Evolutionary conservation across 192 early-diverging fungal species (phyloP).

Genomic region (Coemansia guatemalensis): DNA sequence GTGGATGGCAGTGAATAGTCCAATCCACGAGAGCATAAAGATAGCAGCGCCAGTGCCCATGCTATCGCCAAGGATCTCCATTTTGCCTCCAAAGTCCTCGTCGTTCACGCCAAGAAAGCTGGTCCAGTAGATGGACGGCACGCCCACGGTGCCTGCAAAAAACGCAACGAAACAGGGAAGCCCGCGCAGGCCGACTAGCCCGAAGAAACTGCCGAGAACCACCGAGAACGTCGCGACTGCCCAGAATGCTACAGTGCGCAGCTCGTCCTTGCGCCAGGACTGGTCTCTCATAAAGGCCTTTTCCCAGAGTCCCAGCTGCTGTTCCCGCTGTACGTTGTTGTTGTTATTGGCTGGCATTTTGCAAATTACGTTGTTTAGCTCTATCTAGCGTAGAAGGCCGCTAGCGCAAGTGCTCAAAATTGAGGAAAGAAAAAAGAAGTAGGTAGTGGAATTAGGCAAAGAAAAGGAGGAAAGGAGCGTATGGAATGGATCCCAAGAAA

Average conservation of each 20-base stretch:
- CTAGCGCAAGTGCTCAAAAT: background rate
- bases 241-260: constrained; percentile 45
- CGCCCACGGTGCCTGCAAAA: constrained; percentile 27
- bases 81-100: constrained; percentile 50
- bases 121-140: constrained; percentile 42
- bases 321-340: background rate
- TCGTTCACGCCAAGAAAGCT: constrained; percentile 42
- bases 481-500: background rate
- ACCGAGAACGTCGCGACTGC: constrained; percentile 30
- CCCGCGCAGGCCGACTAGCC: constrained; percentile 30
- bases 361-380: background rate
- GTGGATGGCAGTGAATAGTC: constrained; percentile 25
- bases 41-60: constrained; percentile 39
- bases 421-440: background rate
- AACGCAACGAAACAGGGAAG: constrained; percentile 31
- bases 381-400: background rate
- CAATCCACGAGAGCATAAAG: constrained; percentile 41
- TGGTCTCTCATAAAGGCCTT: constrained; percentile 43
- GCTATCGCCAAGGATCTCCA: constrained; percentile 50
- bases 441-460: background rate
- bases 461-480: background rate
- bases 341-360: constrained; percentile 7
- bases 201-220: constrained; percentile 22
- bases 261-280: constrained; percentile 50
- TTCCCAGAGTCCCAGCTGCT: constrained; percentile 31